Conservation (phyloP, 495 filamentous ascomycete genomes). For the Amorphotheca resinae region DNA sequence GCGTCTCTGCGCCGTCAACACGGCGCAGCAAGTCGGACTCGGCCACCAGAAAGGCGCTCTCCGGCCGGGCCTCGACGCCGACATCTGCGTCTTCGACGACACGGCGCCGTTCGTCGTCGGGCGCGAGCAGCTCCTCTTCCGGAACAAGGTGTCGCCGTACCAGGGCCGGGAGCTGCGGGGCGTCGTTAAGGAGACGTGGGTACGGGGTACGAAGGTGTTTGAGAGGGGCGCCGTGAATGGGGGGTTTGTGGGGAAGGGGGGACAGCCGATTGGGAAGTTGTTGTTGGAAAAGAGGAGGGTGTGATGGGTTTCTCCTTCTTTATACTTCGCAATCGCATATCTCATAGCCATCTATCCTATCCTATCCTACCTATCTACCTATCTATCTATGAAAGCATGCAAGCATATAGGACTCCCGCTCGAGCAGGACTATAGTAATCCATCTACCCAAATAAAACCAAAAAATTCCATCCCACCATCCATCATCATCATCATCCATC, state of each 20-base stretch:
- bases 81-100: slow-evolving; percentile 88
- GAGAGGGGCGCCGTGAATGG: slow-evolving; percentile 31
- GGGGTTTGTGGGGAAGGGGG: slow-evolving; percentile 48
- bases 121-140: slow-evolving; percentile 66
- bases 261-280: slow-evolving; percentile 41
- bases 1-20: slow-evolving; percentile 73
- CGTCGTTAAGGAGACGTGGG: slow-evolving; percentile 79
- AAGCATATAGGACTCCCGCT: too few relatives aligned
- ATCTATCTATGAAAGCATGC: too few relatives aligned
- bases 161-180: slow-evolving; percentile 71
- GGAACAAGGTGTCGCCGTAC: slow-evolving; percentile 91
- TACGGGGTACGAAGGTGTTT: slow-evolving; percentile 69
- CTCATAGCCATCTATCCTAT: too few relatives aligned
- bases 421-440: too few relatives aligned
- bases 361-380: too few relatives aligned
- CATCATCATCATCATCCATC: too few relatives aligned
- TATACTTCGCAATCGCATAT: too few relatives aligned
- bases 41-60: slow-evolving; percentile 71
- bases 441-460: too few relatives aligned
- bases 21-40: slow-evolving; percentile 85
- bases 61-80: slow-evolving; percentile 76
- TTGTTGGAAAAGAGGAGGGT: slow-evolving; percentile 30
- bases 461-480: too few relatives aligned
- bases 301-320: too few relatives aligned
- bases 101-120: slow-evolving; percentile 60